A percentile compares a stretch with the other conserved stretches of the same genome.
Conservation (phyloP, 331 rosid species). For the Malus hybrid region DNA sequence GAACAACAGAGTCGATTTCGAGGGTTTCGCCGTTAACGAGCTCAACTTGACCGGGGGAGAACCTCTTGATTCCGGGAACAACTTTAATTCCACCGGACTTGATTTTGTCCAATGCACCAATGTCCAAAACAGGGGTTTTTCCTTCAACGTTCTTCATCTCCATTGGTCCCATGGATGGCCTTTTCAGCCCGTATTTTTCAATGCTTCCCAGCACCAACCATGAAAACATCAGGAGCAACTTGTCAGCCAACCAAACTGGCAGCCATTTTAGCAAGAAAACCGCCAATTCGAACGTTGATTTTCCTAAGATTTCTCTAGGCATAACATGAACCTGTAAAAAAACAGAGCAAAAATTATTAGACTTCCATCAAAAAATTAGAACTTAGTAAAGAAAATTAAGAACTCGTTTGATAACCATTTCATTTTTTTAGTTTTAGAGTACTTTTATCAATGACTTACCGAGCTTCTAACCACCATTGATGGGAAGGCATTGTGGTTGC, state of each 20-base stretch:
- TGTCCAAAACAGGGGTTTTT: conserved; percentile 88
- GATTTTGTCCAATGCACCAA: conserved; percentile 71
- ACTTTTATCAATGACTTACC: conserved; percentile 29
- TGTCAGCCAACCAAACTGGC: conserved; percentile 88
- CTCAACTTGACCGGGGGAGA: conserved; percentile 41
- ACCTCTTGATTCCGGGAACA: conserved; percentile 65
- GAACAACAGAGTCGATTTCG: conserved; percentile 60
- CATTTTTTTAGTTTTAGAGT: background rate
- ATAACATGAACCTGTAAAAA: conserved; percentile 74
- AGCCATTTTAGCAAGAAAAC: conserved; percentile 68
- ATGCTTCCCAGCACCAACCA: conserved; percentile 71
- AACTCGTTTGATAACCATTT: background rate
- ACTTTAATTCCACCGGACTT: conserved; percentile 75
- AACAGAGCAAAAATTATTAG: conserved; percentile 38
- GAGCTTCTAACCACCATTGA: conserved; percentile 77
- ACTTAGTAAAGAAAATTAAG: background rate
- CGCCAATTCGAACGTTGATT: conserved; percentile 75
- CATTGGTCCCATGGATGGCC: conserved; percentile 76
- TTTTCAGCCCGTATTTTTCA: conserved; percentile 61
- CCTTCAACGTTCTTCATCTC: conserved; percentile 77
- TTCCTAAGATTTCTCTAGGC: conserved; percentile 77
- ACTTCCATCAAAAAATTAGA: background rate
- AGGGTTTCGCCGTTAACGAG: conserved; percentile 52
- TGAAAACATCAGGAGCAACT: conserved; percentile 48
- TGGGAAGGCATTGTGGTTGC: conserved; percentile 76